These are phyloP conservation scores for Vachellia collinsii DNA, from an alignment of 306 rosid species.

Conservation along the genomic window DNA sequence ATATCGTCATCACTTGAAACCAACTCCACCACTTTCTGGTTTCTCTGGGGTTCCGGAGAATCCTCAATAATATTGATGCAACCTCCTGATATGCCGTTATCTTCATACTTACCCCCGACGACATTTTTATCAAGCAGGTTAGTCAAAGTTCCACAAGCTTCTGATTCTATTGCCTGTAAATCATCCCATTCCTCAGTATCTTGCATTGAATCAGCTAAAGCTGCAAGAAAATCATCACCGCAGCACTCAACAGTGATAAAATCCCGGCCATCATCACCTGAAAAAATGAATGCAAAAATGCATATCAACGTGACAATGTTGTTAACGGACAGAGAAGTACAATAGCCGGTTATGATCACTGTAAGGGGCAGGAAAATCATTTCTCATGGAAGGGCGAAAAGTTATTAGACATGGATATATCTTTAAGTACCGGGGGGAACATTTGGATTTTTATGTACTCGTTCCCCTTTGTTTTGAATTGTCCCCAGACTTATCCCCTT, in stretches of 20 bases:
- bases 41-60: conserved; percentile 47
- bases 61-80: conserved; percentile 48
- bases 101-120: conserved; percentile 25
- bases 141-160: conserved; percentile 69
- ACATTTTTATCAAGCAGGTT: conserved; percentile 46
- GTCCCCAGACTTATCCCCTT: neutral
- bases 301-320: neutral
- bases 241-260: conserved; percentile 87
- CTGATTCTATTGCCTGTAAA: conserved; percentile 71
- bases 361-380: neutral
- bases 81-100: conserved; percentile 21
- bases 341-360: neutral
- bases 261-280: conserved; percentile 85
- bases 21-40: conserved; percentile 55
- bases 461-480: too few relatives aligned
- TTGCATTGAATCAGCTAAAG: conserved; percentile 68
- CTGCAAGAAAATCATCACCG: conserved; percentile 86
- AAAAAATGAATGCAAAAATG: conserved; percentile 3
- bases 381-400: neutral
- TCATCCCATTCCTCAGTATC: conserved; percentile 94
- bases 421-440: neutral
- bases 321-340: neutral
- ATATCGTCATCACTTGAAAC: conserved; percentile 70
- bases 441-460: neutral
- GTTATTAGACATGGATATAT: neutral